phyloP scores from a whole-genome alignment of 352 stramenopile genomes.

The Pythium aristosporum region DNA sequence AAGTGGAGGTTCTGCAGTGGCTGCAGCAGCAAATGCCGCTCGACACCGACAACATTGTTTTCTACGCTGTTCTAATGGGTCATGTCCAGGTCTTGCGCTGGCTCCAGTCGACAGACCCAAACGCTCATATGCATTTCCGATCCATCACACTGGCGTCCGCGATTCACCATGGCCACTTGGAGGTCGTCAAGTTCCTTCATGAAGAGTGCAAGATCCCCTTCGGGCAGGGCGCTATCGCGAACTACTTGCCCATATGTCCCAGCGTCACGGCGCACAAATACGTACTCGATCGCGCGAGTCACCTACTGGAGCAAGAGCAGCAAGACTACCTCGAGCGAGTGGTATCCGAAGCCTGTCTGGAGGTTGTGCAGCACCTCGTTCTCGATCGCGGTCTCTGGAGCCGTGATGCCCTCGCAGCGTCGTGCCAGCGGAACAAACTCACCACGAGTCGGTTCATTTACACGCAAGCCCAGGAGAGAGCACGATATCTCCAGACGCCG shows the following conservation, averaged over 20 bases:
- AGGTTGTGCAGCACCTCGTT: not conserved
- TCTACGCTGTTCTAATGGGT: too few relatives aligned
- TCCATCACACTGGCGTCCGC: not conserved
- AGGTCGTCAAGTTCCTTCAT: too few relatives aligned
- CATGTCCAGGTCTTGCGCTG: not conserved
- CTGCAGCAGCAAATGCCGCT: too few relatives aligned
- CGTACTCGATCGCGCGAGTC: not conserved
- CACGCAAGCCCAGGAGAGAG: not conserved
- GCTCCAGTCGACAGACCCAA: not conserved
- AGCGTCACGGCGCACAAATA: too few relatives aligned
- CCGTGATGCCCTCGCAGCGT: not conserved
- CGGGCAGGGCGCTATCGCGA: too few relatives aligned
- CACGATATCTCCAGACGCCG: not conserved
- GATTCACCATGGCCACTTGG: not conserved
- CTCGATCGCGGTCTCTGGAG: not conserved
- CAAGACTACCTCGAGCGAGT: not conserved
- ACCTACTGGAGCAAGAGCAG: too few relatives aligned
- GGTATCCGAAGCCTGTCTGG: not conserved
- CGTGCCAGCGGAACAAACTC: not conserved
- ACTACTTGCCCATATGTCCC: too few relatives aligned
- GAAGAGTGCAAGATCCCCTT: too few relatives aligned
- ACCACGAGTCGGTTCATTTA: not conserved
- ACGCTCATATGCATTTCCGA: not conserved
- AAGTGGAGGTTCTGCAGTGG: too few relatives aligned
- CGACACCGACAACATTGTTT: too few relatives aligned